Base-by-base conservation (phyloP, 2,329 filamentous ascomycete species). In the Coniella vitis region DNA sequence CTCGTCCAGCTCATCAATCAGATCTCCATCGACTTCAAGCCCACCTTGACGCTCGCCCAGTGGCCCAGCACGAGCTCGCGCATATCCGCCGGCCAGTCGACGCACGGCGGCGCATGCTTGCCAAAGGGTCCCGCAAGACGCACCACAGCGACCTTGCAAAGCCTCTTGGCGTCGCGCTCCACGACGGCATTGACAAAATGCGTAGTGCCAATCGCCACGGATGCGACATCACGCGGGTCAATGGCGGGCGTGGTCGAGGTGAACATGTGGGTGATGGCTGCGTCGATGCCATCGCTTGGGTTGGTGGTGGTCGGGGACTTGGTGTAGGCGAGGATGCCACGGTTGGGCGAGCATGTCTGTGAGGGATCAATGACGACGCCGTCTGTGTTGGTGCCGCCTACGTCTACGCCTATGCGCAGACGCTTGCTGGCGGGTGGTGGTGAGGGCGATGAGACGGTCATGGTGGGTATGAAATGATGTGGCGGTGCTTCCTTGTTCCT, bases 11-110 rank as follows among this genome's bases (percentile, higher is more conserved):
- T 69, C 66, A 2, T 65, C 63, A 48, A 78, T 76, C 17, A 71
- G 56, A 2, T 58, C 58, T 0, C 75, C 74, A 54, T 78, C 75
- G 10, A 78, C 69, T 55, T 79, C 73, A 2, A 78, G 59, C 0
- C 76, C 76, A 7, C 76, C 12, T 69, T 66, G 38, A 79, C 62
- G 54, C 70, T 66, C 45, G 63, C 65, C 39, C 68, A 48, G 32
- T 48, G 46, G 44, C 49, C 49, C 12, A 43, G 47, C 35, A 51
- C n/a, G 21, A 51, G 47, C 1, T 60, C 60, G 10, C 65, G 62
- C n/a, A 78, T 57, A 4, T 65, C 65, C 1, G 61, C 54, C 7
- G 73, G 75, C 56, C 47, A 49, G 62, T 67, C 7, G 65, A 70
- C 19, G 57, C 67, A 37, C 60, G 68, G 32, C 8, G 73, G 73